phyloP scores from a whole-genome alignment of 202 grass and related monocot genomes.

The Eragrostis tef region DNA sequence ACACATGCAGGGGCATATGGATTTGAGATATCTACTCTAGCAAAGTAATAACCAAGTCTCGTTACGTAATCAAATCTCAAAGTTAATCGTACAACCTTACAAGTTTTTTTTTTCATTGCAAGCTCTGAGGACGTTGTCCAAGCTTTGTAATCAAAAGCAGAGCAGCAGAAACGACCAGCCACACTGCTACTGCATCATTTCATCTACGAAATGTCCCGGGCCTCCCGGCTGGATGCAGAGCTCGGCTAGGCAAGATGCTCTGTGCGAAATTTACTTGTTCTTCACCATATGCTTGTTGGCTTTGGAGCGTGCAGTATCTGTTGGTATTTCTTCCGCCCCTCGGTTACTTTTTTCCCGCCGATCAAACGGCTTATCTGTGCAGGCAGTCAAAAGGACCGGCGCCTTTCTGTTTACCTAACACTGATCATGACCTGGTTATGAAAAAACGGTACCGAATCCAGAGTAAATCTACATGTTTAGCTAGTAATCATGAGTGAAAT shows the following conservation, averaged over 20 bases:
- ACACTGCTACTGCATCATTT: neutral
- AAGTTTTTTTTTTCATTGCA: too few species aligned
- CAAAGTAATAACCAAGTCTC: too few species aligned
- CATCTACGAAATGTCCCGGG: conserved; percentile 6
- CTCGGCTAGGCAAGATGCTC: neutral
- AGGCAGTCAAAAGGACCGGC: neutral
- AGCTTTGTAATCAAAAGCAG: neutral
- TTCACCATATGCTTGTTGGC: neutral
- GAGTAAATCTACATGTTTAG: conserved; percentile 33
- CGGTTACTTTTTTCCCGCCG: neutral
- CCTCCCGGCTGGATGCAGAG: neutral
- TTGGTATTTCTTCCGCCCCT: conserved; percentile 1
- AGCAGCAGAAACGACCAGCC: neutral
- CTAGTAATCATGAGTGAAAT: conserved; percentile 36
- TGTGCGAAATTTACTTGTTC: neutral
- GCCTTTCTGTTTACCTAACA: conserved; percentile 35
- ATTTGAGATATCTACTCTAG: neutral
- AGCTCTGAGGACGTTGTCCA: neutral
- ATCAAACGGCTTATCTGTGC: conserved; percentile 23
- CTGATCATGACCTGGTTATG: conserved; percentile 29
- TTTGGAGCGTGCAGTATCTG: neutral
- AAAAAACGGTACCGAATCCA: neutral
- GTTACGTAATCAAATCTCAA: too few species aligned
- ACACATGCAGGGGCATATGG: neutral
- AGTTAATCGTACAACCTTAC: too few species aligned